Conservation (phyloP, 495 filamentous ascomycete genomes). For the Hypoxylon lienhwacheense region DNA sequence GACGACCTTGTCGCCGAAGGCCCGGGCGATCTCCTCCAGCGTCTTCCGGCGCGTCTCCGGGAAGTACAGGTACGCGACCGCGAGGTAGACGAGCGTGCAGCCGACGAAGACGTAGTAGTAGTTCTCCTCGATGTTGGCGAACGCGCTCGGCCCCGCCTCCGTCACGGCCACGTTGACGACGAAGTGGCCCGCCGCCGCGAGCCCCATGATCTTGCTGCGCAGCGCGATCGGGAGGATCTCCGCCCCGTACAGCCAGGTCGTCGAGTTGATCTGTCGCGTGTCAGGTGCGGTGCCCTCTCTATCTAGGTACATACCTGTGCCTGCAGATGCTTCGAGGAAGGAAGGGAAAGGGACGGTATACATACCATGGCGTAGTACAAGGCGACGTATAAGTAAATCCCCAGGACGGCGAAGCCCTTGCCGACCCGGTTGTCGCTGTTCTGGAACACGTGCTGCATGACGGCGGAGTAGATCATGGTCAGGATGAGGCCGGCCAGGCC, state of each 20-base stretch:
- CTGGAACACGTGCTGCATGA: constrained; percentile 62
- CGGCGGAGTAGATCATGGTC: constrained; percentile 60
- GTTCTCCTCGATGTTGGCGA: constrained; percentile 61
- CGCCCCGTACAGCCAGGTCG: constrained; percentile 63
- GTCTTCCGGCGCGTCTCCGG: constrained; percentile 62
- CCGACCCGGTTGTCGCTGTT: constrained; percentile 57
- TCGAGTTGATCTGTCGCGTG: constrained; percentile 52
- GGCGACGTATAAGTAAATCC: constrained; percentile 62
- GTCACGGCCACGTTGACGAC: constrained; percentile 63
- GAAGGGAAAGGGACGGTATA: neutral
- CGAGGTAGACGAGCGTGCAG: constrained; percentile 54
- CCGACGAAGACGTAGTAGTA: constrained; percentile 64
- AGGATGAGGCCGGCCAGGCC: constrained; percentile 54
- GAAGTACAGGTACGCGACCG: constrained; percentile 57
- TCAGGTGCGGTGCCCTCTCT: no score
- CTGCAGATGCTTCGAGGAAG: no score
- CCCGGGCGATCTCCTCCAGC: constrained; percentile 60
- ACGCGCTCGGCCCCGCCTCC: constrained; percentile 60
- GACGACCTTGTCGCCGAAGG: constrained; percentile 60
- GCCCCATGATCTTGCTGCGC: constrained; percentile 61
- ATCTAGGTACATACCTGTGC: neutral
- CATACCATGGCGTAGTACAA: constrained; percentile 54
- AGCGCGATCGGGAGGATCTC: constrained; percentile 60
- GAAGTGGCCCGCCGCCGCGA: constrained; percentile 60
- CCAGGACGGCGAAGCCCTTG: constrained; percentile 63